Base-by-base conservation (phyloP, 2,329 filamentous ascomycete genomes). In the Pezicula rhizophila region DNA sequence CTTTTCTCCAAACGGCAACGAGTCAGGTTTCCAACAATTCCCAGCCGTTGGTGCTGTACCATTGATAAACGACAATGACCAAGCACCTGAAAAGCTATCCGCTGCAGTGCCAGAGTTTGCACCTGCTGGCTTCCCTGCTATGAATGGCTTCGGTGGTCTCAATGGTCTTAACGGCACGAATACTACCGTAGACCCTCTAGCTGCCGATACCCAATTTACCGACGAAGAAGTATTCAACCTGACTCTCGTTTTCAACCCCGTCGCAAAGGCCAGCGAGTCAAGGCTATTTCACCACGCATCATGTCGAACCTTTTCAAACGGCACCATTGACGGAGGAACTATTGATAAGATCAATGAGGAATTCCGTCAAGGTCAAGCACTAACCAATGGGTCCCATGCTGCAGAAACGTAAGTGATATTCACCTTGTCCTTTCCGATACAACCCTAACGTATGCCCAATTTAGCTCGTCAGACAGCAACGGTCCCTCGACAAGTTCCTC, bases 91-190 rank as follows among this genome's bases (percentile, higher is more conserved):
- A 47, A 76, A 76, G 45, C 70, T 85, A 23, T 84, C 80, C 28
- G 80, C 80, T n/a, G 68, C 75, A 17, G 82, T 83, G 2, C 79
- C 80, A 0, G 80, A 83, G 52, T 85, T 84, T 56, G 48, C 65
- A 8, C 64, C 64, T 38, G 55, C 57, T 34, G 20, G 56, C 23
- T 38, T 52, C 12, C 38, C 50, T 18, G 20, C 48, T 34, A 31
- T 31, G 8, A 31, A 31, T 31, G 28, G 28, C 7, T 12, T 31
- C 8, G 7, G 11, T 12, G 11, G 28, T 31, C 28, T 31, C 4
- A 31, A 31, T 31, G 28, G 28, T 12, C 7, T 31, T 7, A 12
- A 31, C 4, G 28, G 11, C 11, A 2, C 11, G 28, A 58, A 60
- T 51, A 51, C 5, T 23, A 41, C 43, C 15, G 39, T 43, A 39